Conservation (phyloP, 805 yeast genomes). For the Candida qinlingensis region DNA sequence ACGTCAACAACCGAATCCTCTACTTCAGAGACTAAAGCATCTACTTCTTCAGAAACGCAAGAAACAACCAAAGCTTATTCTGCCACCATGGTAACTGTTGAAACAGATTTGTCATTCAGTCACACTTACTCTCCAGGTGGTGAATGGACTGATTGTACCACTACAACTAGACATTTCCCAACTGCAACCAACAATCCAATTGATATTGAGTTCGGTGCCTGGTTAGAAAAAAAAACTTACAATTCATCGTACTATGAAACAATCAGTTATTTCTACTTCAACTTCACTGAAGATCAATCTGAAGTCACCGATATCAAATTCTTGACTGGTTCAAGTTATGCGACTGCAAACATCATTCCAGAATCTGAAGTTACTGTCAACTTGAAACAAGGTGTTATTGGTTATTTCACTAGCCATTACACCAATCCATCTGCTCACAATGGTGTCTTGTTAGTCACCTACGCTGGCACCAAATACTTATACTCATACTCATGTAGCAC, state of each 20-base stretch:
- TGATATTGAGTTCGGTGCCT: neutral
- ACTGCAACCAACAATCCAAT: too few species aligned
- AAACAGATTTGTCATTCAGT: neutral
- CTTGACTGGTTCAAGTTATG: constrained; percentile 4
- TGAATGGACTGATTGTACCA: too few species aligned
- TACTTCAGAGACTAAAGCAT: neutral
- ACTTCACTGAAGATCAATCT: constrained; percentile 15
- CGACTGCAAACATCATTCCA: neutral
- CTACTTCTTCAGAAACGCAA: neutral
- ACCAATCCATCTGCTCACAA: neutral
- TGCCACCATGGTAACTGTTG: neutral
- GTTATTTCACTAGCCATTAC: neutral
- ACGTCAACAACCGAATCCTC: neutral
- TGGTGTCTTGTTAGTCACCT: constrained; percentile 4
- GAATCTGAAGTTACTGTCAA: constrained; percentile 13
- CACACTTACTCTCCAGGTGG: too few species aligned
- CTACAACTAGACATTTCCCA: too few species aligned
- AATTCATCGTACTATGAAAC: neutral
- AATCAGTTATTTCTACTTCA: constrained; percentile 5
- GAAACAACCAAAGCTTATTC: neutral
- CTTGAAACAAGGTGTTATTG: constrained; percentile 15
- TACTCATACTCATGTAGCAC: constrained; percentile 8
- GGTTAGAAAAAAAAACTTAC: neutral
- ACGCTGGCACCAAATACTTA: constrained; percentile 5
- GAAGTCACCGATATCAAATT: constrained; percentile 16